Evolutionary conservation across 2,329 filamentous ascomycete species (phyloP).

Genomic region (Aaosphaeria arxii): DNA sequence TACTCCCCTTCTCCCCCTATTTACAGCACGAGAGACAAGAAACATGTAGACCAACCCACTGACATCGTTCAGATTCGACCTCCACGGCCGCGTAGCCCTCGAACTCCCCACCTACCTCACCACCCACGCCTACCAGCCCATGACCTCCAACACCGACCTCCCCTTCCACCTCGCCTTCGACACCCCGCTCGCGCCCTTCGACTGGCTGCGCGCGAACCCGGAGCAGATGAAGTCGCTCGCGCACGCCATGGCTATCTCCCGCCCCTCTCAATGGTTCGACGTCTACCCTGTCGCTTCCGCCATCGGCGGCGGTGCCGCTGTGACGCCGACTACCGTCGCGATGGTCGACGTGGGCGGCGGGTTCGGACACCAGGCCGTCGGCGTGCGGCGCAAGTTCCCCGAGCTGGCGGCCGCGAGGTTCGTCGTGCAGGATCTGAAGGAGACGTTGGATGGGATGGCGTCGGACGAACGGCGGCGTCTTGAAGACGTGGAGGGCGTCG

Average conservation of each 20-base stretch:
- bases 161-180: slow-evolving; percentile 24
- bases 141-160: slow-evolving; percentile 19
- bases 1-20: too few species aligned
- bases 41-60: slow-evolving; percentile 2
- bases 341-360: slow-evolving; percentile 33
- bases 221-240: slow-evolving; percentile 25
- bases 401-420: slow-evolving; percentile 10
- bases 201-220: slow-evolving; percentile 23
- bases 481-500: slow-evolving; percentile 14
- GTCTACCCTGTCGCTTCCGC: slow-evolving; percentile 16
- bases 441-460: slow-evolving; percentile 9
- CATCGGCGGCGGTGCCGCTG: slow-evolving; percentile 11
- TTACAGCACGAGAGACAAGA: too few species aligned
- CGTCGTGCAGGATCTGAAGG: slow-evolving; percentile 24
- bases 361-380: slow-evolving; percentile 23
- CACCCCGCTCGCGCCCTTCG: slow-evolving; percentile 23
- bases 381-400: slow-evolving; percentile 17
- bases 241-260: slow-evolving; percentile 25
- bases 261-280: slow-evolving; percentile 14
- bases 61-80: slow-evolving; percentile 1
- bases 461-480: slow-evolving; percentile 2
- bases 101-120: slow-evolving; percentile 28
- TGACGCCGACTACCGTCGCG: slow-evolving; percentile 11
- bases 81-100: slow-evolving; percentile 18
- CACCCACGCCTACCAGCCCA: slow-evolving; percentile 22